Conservation (phyloP, 495 filamentous ascomycete species). For the Rhizodiscina lignyota region DNA sequence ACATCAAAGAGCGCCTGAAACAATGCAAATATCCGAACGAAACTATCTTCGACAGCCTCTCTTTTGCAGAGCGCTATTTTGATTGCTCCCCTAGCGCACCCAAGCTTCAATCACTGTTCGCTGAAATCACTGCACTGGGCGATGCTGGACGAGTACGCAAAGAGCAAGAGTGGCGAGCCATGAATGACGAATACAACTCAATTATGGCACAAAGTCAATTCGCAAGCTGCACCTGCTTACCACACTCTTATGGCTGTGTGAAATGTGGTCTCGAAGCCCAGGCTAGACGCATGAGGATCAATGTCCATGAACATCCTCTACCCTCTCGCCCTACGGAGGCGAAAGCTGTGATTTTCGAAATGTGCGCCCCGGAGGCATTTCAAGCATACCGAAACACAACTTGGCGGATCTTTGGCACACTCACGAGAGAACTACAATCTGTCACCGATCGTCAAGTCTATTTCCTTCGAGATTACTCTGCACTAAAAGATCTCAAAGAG, state of each 20-base stretch:
- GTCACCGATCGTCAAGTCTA: too few species aligned
- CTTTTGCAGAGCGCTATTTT: conserved; percentile 29
- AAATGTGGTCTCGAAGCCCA: conserved; percentile 17
- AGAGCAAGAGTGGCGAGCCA: conserved; percentile 19
- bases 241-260: conserved; percentile 17
- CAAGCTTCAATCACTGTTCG: conserved; percentile 17
- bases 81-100: conserved; percentile 15
- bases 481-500: conserved; percentile 4
- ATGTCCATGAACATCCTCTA: conserved; percentile 29
- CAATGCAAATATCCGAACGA: conserved; percentile 2
- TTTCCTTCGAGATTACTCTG: conserved; percentile 10
- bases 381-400: conserved; percentile 29
- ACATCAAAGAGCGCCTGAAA: conserved; percentile 22
- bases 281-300: conserved; percentile 18
- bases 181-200: conserved; percentile 22
- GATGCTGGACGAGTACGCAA: conserved; percentile 11
- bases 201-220: conserved; percentile 18
- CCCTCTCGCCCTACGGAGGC: conserved; percentile 17
- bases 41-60: conserved; percentile 29
- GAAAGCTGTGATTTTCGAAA: conserved; percentile 27
- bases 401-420: conserved; percentile 17
- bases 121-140: conserved; percentile 1
- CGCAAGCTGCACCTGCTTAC: conserved; percentile 18
- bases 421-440: conserved; percentile 10
- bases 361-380: conserved; percentile 21